Evolutionary conservation across 2,329 filamentous ascomycete genomes (phyloP).

Genomic region (Pleurostoma richardsiae): DNA sequence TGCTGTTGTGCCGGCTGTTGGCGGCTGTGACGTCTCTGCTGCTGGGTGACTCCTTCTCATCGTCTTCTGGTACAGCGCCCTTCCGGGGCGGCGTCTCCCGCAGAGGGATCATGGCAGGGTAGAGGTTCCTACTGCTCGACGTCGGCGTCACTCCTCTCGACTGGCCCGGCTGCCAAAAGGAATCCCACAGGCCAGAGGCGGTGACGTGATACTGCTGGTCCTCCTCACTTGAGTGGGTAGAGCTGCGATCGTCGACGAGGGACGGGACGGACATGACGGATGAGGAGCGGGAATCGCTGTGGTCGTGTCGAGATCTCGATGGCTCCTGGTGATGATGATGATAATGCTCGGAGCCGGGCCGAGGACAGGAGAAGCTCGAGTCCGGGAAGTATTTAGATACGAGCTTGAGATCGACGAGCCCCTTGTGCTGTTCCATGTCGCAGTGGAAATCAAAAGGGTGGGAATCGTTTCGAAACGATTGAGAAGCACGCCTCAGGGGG

Average conservation of each 20-base stretch:
- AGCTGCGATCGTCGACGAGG: slow-evolving; percentile 47
- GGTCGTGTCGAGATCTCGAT: slow-evolving; percentile 12
- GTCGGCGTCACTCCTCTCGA: no score
- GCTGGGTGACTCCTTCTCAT: no score
- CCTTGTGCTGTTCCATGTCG: slow-evolving; percentile 5
- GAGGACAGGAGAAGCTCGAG: slow-evolving; percentile 28
- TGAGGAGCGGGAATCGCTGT: slow-evolving; percentile 30
- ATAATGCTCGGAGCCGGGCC: slow-evolving; percentile 8
- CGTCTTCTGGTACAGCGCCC: no score
- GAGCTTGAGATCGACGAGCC: slow-evolving; percentile 5
- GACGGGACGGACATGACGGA: slow-evolving; percentile 42
- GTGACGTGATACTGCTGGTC: slow-evolving; percentile 43
- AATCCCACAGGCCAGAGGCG: slow-evolving; percentile 43
- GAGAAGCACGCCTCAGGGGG: no score
- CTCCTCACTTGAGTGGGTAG: slow-evolving; percentile 45
- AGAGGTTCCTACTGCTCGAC: no score
- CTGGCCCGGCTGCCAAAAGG: slow-evolving; percentile 33
- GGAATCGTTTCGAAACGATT: no score
- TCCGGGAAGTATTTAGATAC: slow-evolving; percentile 3
- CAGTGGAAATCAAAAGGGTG: background rate
- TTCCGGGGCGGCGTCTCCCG: no score
- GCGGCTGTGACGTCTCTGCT: no score
- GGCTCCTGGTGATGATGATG: slow-evolving; percentile 11
- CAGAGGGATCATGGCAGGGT: no score
- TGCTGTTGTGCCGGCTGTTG: no score